Evolutionary conservation across 2,329 filamentous ascomycete species (phyloP).

Genomic region (Leptographium galeiforme): DNA sequence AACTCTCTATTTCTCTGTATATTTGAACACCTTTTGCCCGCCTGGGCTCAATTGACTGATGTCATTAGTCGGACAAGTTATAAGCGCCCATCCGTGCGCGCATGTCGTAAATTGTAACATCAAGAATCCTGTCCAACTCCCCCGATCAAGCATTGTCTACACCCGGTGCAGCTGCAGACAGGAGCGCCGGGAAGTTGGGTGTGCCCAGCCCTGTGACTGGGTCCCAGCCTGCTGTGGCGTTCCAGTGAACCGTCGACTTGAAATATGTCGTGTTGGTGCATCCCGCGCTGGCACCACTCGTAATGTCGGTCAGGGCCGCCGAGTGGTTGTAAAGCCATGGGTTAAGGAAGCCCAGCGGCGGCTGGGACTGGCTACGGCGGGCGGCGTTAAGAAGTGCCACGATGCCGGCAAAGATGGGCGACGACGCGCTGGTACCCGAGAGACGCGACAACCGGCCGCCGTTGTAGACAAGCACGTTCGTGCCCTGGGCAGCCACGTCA

Average conservation of each 20-base stretch:
- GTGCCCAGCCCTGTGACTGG: constrained; percentile 19
- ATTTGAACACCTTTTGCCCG: neutral
- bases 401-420: constrained; percentile 27
- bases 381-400: constrained; percentile 30
- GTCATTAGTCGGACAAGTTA: neutral
- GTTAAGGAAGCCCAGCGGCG: constrained; percentile 30
- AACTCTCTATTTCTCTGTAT: neutral
- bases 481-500: constrained; percentile 42
- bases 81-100: no score
- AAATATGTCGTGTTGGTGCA: constrained; percentile 12
- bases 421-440: constrained; percentile 22
- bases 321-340: constrained; percentile 23
- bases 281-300: constrained; percentile 12
- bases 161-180: constrained; percentile 2
- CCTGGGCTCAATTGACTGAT: neutral
- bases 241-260: constrained; percentile 12
- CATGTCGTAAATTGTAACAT: no score
- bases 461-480: constrained; percentile 16
- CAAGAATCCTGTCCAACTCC: neutral
- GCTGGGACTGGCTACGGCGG: constrained; percentile 20
- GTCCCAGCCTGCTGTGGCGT: constrained; percentile 20
- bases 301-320: constrained; percentile 16
- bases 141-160: neutral
- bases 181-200: constrained; percentile 11
- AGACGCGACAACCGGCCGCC: constrained; percentile 5